Percentiles rank a stretch among this genome's conserved stretches.
Conservation (phyloP, 2,329 filamentous ascomycete species). For the Sporothrix inflata region DNA sequence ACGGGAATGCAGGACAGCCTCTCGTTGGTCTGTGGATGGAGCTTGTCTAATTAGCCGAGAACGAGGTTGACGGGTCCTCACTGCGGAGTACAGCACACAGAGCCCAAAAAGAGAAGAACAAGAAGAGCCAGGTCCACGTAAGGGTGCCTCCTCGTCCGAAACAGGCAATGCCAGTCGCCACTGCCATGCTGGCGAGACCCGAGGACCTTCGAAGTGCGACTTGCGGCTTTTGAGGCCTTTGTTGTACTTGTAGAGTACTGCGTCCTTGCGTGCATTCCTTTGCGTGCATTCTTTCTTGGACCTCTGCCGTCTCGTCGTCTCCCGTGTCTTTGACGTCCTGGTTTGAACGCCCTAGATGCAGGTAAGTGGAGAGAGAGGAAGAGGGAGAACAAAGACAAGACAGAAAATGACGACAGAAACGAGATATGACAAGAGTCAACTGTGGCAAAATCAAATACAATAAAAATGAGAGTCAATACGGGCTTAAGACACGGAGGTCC, state of each 20-base stretch:
- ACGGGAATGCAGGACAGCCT: not conserved
- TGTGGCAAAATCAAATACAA: not conserved
- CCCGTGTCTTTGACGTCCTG: not conserved
- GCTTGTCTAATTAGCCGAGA: slow-evolving; percentile 12
- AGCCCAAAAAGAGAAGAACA: not conserved
- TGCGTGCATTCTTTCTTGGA: not conserved
- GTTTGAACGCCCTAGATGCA: not conserved
- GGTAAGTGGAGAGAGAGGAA: not conserved
- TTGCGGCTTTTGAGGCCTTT: not conserved
- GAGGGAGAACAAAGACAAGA: not conserved
- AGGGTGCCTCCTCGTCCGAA: not conserved
- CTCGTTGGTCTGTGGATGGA: not conserved
- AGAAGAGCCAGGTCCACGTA: not conserved
- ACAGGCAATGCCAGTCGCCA: not conserved
- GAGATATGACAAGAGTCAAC: slow-evolving; percentile 2
- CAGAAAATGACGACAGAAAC: not conserved
- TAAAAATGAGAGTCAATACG: not conserved
- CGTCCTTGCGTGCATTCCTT: not conserved
- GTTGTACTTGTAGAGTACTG: not conserved
- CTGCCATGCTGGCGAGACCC: not conserved
- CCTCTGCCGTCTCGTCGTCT: not conserved
- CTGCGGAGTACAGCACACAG: not conserved
- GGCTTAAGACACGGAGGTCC: slow-evolving; percentile 19
- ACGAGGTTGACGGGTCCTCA: not conserved
- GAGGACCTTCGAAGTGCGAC: not conserved